Evolutionary conservation across 768 basidiomycete species (phyloP), one percentile per base, ranked within the genome.

Genomic region (Mycena belliarum): DNA sequence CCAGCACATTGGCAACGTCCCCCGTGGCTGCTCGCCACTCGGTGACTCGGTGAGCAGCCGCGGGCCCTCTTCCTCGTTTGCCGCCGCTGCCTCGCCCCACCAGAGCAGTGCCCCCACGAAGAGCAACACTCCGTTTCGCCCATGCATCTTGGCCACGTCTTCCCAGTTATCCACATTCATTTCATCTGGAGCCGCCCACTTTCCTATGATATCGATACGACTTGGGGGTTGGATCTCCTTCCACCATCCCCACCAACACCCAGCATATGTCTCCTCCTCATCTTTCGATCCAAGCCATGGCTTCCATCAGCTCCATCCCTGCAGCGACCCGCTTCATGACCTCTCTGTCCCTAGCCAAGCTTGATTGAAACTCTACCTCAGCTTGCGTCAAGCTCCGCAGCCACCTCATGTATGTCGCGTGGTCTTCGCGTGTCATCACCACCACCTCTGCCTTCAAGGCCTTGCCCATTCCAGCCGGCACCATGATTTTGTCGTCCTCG

Each of bases 201-300:
- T 29, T 1, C 32, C 32, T 4, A 18, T 20, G 18, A 11, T 12
- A 1, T 38, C 12, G 4, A n/a, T 5, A 15, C 41, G 33, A 2
- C 18, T 11, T 0, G 32, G 29, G 7, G 54, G 54, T 23, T 55
- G 54, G 3, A 6, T 29, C 2, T 11, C 2, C 5, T 4, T 40
- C 54, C 54, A 55, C 54, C 54, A 55, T 1, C 14, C 14, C 54
- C 54, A 55, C 54, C 54, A 55, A 2, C 21, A 8, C 4, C 24
- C 3, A 1, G 28, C 33, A 18, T 41, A 55, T 0, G n/a, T 6
- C 1, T 23, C 54, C 29, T 41, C 54, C 0, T n/a, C 29, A 3
- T 25, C 29, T 12, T 38, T 32, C 21, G 46, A 21, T 6, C 54
- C 54, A 2, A 42, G 46, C 16, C 2, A 2, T 33, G 2, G 48